Evolutionary conservation across 768 basidiomycete genomes (phyloP), one percentile per base, ranked within the genome.

Genomic region (Saitozyma sp.): DNA sequence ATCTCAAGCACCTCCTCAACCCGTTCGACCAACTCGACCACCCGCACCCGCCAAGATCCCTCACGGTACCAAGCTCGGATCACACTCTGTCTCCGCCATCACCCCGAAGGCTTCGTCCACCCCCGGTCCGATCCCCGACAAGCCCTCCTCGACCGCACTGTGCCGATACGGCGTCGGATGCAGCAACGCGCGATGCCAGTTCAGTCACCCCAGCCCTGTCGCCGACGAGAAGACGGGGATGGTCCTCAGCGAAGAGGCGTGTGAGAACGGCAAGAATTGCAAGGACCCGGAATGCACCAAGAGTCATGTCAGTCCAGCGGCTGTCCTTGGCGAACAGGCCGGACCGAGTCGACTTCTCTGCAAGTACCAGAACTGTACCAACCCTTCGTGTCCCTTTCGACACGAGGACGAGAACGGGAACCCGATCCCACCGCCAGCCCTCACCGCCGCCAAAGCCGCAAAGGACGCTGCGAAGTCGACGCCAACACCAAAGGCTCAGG

Each of bases 121-220:
- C 11, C 57, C 64, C 6, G 73, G 70, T 10, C 72, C 70, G 9
- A 68, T 81, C 1, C 81, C 81, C 13, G 65, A 68, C 40, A 75
- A 79, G 59, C 82, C 82, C 9, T 61, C 69, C 7, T 69, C 74
- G 17, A 73, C 75, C 17, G 75, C 75, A 0, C 83, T 99, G 19
- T 99, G 96, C 86, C 96, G 96, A 81, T 98, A 90, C 67, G 87
- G 85, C 10, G 83, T 88, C 20, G 95, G 93, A 68, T 99, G 96
- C 80, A 89, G 88, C 54, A 95, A 97, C 78, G 83, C 89, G 0
- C 83, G 88, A 51, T 99, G 96, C 79, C 84, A 89, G 16, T 98
- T 87, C 79, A 91, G 92, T 9, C 96, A 99, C 78, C 94, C 96
- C 6, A 92, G 90, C 9, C 96, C 96, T n/a, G 91, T 93, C 3